A percentile compares a stretch with the other conserved stretches of the same genome.
phyloP scores from a whole-genome alignment of 495 filamentous ascomycete genomes.

The Massariosphaeria phaeospora region DNA sequence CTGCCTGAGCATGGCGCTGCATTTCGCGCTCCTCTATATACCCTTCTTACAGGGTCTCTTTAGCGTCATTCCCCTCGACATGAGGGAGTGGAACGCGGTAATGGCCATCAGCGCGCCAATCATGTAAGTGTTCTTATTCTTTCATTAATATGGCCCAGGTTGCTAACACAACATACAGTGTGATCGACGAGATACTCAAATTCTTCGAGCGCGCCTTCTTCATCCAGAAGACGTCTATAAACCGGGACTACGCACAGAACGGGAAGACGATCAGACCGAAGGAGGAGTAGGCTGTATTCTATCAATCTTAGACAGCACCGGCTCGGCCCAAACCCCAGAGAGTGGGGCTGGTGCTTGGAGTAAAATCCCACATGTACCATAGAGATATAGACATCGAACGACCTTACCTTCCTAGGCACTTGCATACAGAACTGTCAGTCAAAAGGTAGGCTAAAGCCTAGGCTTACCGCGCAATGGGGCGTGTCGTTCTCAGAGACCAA shows the following conservation, averaged over 20 bases:
- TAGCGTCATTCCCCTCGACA: constrained; percentile 82
- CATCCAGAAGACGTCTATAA: constrained; percentile 25
- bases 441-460: too few species aligned
- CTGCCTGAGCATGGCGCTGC: constrained; percentile 86
- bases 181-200: constrained; percentile 90
- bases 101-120: constrained; percentile 84
- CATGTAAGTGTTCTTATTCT: constrained; percentile 63
- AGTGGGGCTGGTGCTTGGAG: too few species aligned
- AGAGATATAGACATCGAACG: too few species aligned
- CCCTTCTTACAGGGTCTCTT: constrained; percentile 87
- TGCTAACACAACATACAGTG: constrained; percentile 44
- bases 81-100: constrained; percentile 91
- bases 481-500: too few species aligned
- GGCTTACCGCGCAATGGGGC: too few species aligned
- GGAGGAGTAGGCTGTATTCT: constrained; percentile 22
- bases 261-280: constrained; percentile 26
- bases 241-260: constrained; percentile 5
- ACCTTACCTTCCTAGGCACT: too few species aligned
- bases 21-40: constrained; percentile 90
- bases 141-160: background rate
- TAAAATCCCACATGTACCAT: too few species aligned
- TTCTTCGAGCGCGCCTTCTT: constrained; percentile 64
- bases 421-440: too few species aligned
- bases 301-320: too few species aligned
- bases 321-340: too few species aligned